These are phyloP conservation scores for Spirogloea muscicola DNA, from an alignment of 139 green algal genomes.

Conservation along the genomic window DNA sequence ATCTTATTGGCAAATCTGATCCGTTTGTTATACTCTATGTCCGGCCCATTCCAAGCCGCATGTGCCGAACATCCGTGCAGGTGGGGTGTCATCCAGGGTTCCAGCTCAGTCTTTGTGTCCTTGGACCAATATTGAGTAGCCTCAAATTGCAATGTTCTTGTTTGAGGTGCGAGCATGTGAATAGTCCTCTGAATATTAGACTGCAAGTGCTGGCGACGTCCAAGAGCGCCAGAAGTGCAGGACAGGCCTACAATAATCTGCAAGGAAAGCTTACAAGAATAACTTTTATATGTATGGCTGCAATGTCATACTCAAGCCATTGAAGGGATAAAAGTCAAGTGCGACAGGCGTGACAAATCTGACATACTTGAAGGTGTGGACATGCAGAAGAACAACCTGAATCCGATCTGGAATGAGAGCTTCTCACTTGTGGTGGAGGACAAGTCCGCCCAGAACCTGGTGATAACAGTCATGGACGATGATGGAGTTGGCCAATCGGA, in stretches of 20 bases:
- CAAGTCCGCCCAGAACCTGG: conserved; percentile 12
- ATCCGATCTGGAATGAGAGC: conserved; percentile 40
- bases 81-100: not conserved
- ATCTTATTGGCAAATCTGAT: conserved; percentile 37
- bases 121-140: not conserved
- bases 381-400: conserved; percentile 36
- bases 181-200: not conserved
- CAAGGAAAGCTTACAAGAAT: too few relatives aligned
- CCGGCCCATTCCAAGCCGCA: conserved; percentile 12
- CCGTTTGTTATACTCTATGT: conserved; percentile 42
- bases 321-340: too few relatives aligned
- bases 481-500: not conserved
- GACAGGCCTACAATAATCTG: too few relatives aligned
- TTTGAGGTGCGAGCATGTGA: not conserved
- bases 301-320: too few relatives aligned
- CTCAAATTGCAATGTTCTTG: not conserved
- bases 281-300: too few relatives aligned
- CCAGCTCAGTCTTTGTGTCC: not conserved
- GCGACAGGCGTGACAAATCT: too few relatives aligned
- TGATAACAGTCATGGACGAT: conserved; percentile 37
- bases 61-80: conserved; percentile 2
- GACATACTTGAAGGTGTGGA: too few relatives aligned
- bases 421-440: conserved; percentile 37
- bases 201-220: too few relatives aligned
- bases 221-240: too few relatives aligned